phyloP scores from a whole-genome alignment of 2,329 filamentous ascomycete species.

The Alternaria triticina region DNA sequence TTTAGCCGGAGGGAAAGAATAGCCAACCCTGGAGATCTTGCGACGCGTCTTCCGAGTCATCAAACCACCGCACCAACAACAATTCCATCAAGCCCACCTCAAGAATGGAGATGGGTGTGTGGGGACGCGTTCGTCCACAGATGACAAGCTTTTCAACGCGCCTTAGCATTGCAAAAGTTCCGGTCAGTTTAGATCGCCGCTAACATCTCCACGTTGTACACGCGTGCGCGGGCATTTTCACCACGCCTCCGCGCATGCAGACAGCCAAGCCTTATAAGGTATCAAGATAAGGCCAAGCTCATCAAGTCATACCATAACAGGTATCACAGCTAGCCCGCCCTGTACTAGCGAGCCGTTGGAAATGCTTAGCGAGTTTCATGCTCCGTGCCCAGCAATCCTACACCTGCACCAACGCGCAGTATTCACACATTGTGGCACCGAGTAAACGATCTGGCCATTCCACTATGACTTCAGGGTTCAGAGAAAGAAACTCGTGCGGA shows the following conservation, averaged over 20 bases:
- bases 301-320: constrained; percentile 5
- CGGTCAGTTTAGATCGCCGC: constrained; percentile 1
- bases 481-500: constrained; percentile 14
- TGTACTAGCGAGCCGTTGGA: constrained; percentile 9
- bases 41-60: not conserved
- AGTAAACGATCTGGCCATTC: constrained; percentile 15
- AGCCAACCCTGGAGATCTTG: constrained; percentile 2
- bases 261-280: constrained; percentile 25
- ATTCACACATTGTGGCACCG: constrained; percentile 10
- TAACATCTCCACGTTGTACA: not conserved
- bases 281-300: constrained; percentile 29
- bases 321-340: constrained; percentile 11
- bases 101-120: not conserved
- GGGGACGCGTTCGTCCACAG: not conserved
- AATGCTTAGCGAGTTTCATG: constrained; percentile 40
- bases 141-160: constrained; percentile 13
- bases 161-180: not conserved
- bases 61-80: not conserved
- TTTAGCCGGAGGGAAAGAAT: constrained; percentile 6
- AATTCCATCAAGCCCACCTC: constrained; percentile 1
- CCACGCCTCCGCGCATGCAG: constrained; percentile 26
- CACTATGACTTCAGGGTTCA: constrained; percentile 22
- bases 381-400: constrained; percentile 22
- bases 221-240: not conserved
- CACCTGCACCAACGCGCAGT: constrained; percentile 19